Conservation (phyloP, 164 flowering plant genomes). For the Euptelea pleiosperma region DNA sequence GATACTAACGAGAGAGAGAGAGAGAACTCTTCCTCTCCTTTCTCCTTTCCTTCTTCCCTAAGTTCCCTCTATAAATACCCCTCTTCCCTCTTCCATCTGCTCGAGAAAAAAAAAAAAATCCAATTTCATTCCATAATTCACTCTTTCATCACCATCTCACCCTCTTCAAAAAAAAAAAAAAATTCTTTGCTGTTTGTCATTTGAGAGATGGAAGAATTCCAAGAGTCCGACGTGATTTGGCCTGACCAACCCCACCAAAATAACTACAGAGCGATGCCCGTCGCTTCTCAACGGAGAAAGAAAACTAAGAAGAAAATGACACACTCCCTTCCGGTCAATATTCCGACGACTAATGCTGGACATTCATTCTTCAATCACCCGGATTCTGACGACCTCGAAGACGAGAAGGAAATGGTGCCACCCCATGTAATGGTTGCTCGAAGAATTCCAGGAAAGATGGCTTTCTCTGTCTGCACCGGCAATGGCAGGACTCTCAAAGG, state of each 20-base stretch:
- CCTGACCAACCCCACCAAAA: not conserved
- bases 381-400: not conserved
- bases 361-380: not conserved
- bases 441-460: conserved; percentile 1
- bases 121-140: too few species aligned
- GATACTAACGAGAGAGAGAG: too few species aligned
- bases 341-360: not conserved
- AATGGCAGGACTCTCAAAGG: conserved; percentile 20
- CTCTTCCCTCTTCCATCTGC: too few species aligned
- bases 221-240: conserved; percentile 9
- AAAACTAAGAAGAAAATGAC: not conserved
- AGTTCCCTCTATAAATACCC: too few species aligned
- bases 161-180: too few species aligned
- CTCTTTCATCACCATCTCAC: too few species aligned
- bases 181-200: too few species aligned
- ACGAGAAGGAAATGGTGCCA: conserved; percentile 10
- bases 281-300: too few species aligned
- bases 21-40: too few species aligned
- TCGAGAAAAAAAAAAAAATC: too few species aligned
- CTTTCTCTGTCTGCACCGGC: conserved; percentile 8
- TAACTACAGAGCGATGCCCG: too few species aligned
- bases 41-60: too few species aligned
- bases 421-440: conserved; percentile 7
- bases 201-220: conserved; percentile 4
- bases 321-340: not conserved